Evolutionary conservation across 805 yeast species (phyloP).

Genomic region (Jamesozyma jinghongensis): DNA sequence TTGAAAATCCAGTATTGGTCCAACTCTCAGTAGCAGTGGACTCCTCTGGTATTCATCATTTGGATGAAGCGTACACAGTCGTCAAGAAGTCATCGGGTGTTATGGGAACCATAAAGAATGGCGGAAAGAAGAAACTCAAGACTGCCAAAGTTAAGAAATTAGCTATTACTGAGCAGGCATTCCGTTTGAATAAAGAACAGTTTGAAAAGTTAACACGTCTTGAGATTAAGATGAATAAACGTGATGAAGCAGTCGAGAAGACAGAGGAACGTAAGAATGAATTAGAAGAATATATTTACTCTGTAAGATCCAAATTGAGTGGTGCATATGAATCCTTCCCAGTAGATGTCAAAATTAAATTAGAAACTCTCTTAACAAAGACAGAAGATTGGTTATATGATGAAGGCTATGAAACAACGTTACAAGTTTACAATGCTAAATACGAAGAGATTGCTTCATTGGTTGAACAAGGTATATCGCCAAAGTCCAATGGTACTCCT

Average conservation of each 20-base stretch:
- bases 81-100: constrained; percentile 41
- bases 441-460: constrained; percentile 65
- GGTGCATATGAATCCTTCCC: constrained; percentile 77
- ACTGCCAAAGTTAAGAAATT: background rate
- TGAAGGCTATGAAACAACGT: constrained; percentile 82
- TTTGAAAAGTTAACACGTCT: constrained; percentile 60
- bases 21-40: constrained; percentile 73
- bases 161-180: constrained; percentile 46
- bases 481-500: too few species aligned
- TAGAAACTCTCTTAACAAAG: constrained; percentile 60
- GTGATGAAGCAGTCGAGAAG: constrained; percentile 93
- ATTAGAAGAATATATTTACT: constrained; percentile 95
- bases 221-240: constrained; percentile 75
- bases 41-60: constrained; percentile 86
- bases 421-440: constrained; percentile 94
- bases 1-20: constrained; percentile 27
- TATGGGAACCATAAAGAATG: too few species aligned
- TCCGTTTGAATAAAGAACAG: constrained; percentile 46
- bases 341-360: constrained; percentile 59
- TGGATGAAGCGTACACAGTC: constrained; percentile 89
- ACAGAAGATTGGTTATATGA: constrained; percentile 77
- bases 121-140: too few species aligned
- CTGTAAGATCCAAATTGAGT: constrained; percentile 90
- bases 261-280: constrained; percentile 98
- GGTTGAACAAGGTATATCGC: too few species aligned